These are phyloP conservation scores for Alternaria ventricosa DNA, from an alignment of 2,329 filamentous ascomycete species.

Conservation along the genomic window DNA sequence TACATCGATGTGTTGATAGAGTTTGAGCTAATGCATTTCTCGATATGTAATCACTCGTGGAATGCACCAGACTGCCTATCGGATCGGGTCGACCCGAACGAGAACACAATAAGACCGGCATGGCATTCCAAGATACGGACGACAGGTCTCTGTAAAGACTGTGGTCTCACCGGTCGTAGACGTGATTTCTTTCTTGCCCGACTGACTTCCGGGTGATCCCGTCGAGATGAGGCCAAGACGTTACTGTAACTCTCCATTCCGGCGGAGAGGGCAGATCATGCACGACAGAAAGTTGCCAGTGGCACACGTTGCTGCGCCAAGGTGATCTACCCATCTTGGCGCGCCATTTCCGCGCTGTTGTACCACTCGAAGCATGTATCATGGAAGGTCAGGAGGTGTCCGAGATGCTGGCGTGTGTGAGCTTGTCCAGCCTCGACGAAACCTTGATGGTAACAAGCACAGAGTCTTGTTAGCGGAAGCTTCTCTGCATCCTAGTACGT, in stretches of 20 bases:
- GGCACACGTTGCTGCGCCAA: conserved; percentile 25
- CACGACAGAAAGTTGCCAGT: conserved; percentile 11
- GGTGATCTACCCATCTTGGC: conserved; percentile 29
- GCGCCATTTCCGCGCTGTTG: conserved; percentile 16
- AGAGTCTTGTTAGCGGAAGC: conserved; percentile 3
- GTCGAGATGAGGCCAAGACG: conserved; percentile 1
- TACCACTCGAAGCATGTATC: not conserved
- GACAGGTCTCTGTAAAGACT: not conserved
- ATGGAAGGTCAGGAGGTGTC: conserved; percentile 7
- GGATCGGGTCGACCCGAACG: not conserved
- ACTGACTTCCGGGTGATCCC: not conserved
- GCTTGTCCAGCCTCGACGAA: not conserved
- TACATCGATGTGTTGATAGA: not conserved
- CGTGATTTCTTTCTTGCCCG: not conserved
- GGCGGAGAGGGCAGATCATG: conserved; percentile 18
- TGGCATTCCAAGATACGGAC: not conserved
- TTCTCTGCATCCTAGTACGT: not conserved
- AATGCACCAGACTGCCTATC: not conserved
- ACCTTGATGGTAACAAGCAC: conserved; percentile 28
- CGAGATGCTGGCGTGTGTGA: not conserved
- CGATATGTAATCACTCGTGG: not conserved
- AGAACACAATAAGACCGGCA: not conserved
- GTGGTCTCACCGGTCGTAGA: not conserved
- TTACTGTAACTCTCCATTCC: not conserved
- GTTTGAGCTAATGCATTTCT: not conserved